A percentile compares a stretch with the other conserved stretches of the same genome.
These are phyloP conservation scores for Fusarium succisae DNA, from an alignment of 2,329 filamentous ascomycete genomes.

Conservation along the genomic window DNA sequence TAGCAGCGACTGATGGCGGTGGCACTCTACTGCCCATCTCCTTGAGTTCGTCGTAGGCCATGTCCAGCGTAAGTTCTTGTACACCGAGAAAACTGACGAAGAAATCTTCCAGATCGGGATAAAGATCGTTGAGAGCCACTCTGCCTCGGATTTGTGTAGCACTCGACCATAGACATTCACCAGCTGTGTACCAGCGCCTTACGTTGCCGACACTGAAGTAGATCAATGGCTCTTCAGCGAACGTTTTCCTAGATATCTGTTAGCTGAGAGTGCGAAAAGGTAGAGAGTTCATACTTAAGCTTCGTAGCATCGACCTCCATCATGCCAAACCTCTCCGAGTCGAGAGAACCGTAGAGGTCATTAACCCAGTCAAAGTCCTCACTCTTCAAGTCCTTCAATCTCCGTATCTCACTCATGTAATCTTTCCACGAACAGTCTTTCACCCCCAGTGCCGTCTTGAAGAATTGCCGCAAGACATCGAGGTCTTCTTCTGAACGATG, in stretches of 20 bases:
- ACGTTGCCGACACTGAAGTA: conserved; percentile 4
- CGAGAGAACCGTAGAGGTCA: conserved; percentile 10
- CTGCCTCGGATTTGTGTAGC: conserved; percentile 42
- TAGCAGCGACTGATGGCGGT: conserved; percentile 21
- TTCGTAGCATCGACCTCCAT: background rate
- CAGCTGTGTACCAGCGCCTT: conserved; percentile 42
- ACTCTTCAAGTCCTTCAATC: background rate
- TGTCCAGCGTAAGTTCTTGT: conserved; percentile 39
- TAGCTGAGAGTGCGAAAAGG: background rate
- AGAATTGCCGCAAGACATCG: conserved; percentile 29
- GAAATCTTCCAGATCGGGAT: conserved; percentile 43
- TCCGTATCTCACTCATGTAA: conserved; percentile 28
- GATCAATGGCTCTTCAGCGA: conserved; percentile 18
- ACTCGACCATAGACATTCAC: conserved; percentile 49
- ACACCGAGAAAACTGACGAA: conserved; percentile 46
- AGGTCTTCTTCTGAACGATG: conserved; percentile 11
- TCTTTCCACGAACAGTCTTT: conserved; percentile 23
- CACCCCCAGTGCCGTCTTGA: conserved; percentile 8
- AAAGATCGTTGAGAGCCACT: conserved; percentile 41
- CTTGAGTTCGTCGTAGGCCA: conserved; percentile 47
- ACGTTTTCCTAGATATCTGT: background rate
- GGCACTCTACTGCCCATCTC: conserved; percentile 12
- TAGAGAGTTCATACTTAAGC: background rate
- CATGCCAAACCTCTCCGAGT: background rate
- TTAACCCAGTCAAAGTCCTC: conserved; percentile 32